Percentiles rank a stretch among this genome's conserved stretches.
Conservation (phyloP, 129 eudicot species). For the Artemisia argyi region DNA sequence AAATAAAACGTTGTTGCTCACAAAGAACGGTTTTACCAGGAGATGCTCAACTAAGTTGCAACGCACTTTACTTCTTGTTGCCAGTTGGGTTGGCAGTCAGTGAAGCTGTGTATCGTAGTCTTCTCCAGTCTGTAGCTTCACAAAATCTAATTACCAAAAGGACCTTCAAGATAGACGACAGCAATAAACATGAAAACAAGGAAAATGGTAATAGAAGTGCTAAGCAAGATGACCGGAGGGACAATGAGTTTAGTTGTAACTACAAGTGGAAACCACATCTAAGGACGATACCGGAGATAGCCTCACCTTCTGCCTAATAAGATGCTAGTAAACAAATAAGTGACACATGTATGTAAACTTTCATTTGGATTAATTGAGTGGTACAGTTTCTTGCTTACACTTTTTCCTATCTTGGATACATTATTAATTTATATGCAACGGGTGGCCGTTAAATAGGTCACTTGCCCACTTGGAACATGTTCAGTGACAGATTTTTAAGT, state of each 20-base stretch:
- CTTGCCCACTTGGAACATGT: too few relatives aligned
- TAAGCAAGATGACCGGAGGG: not conserved
- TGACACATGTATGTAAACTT: conserved; percentile 3
- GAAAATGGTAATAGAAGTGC: not conserved
- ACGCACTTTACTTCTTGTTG: conserved; percentile 45
- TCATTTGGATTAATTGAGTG: conserved; percentile 1
- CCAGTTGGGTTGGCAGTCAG: conserved; percentile 35
- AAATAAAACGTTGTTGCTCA: conserved; percentile 30
- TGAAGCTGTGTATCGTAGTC: conserved; percentile 30
- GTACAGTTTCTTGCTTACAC: too few relatives aligned
- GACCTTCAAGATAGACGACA: not conserved
- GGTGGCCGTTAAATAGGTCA: too few relatives aligned
- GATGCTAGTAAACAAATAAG: conserved; percentile 8
- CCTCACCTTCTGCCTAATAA: conserved; percentile 30
- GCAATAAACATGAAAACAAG: not conserved
- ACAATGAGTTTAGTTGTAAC: conserved; percentile 12
- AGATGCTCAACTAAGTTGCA: conserved; percentile 27
- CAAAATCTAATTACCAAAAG: conserved; percentile 13
- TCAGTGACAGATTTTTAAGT: too few relatives aligned
- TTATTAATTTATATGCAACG: too few relatives aligned
- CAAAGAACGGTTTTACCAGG: conserved; percentile 18
- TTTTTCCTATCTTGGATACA: too few relatives aligned
- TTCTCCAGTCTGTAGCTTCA: conserved; percentile 22
- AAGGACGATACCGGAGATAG: conserved; percentile 40
- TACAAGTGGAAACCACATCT: conserved; percentile 41